Conservation (phyloP, 371 early-diverging fungal species). For the Mucor lusitanicus region DNA sequence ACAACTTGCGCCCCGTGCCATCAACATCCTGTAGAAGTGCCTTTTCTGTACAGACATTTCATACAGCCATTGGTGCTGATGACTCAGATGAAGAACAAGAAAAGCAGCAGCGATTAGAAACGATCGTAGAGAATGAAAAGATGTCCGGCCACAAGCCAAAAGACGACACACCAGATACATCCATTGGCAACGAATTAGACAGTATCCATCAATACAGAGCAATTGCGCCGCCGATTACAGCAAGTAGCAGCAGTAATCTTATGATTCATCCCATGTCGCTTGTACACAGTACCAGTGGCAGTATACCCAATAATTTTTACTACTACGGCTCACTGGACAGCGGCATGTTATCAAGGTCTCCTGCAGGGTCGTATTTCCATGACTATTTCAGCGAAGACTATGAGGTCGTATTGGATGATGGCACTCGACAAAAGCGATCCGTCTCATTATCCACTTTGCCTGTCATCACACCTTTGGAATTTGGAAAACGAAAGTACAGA, state of each 20-base stretch:
- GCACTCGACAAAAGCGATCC: conserved; percentile 28
- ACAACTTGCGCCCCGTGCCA: conserved; percentile 11
- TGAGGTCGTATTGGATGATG: conserved; percentile 36
- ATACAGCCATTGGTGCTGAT: conserved; percentile 17
- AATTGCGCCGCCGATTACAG: neutral
- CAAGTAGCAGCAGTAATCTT: conserved; percentile 3
- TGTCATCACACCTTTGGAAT: neutral
- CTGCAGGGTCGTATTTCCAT: conserved; percentile 19
- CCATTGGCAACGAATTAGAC: neutral
- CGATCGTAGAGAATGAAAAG: neutral
- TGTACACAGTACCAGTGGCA: conserved; percentile 1
- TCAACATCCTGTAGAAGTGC: conserved; percentile 21
- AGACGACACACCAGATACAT: neutral
- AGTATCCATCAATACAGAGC: neutral
- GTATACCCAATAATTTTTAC: conserved; percentile 22
- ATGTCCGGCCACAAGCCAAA: neutral
- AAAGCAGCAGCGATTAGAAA: neutral
- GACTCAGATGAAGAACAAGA: conserved; percentile 6
- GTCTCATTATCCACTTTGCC: conserved; percentile 34
- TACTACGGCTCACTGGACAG: conserved; percentile 28
- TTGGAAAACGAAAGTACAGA: conserved; percentile 12
- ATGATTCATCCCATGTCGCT: conserved; percentile 12
- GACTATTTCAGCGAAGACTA: conserved; percentile 25
- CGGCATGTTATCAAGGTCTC: conserved; percentile 9
- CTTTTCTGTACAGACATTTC: conserved; percentile 24